Conservation (phyloP, 768 basidiomycete species). For the Clavaria fumosa region DNA sequence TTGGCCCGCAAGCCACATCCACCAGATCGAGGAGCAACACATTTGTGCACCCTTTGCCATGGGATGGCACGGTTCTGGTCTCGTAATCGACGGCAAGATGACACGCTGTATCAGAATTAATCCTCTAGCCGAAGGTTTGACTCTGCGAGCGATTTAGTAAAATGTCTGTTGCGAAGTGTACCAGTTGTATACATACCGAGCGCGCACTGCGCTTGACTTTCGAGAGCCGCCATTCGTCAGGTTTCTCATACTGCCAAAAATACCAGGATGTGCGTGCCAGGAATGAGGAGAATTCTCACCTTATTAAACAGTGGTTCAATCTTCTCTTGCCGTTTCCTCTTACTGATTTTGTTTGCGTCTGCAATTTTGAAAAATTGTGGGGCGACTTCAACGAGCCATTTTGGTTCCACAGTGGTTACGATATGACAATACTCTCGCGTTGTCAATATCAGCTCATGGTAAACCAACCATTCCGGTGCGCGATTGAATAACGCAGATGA, state of each 20-base stretch:
- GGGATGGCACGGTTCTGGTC: too few relatives aligned
- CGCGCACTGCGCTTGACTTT: slow-evolving; percentile 86
- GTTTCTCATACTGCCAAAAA: slow-evolving; percentile 50
- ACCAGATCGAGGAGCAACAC: too few relatives aligned
- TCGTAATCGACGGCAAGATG: too few relatives aligned
- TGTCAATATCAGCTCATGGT: slow-evolving; percentile 91
- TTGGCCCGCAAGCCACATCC: too few relatives aligned
- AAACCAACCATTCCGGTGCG: slow-evolving; percentile 89
- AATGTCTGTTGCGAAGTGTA: too few relatives aligned
- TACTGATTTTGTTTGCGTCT: slow-evolving; percentile 94
- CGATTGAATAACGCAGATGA: slow-evolving; percentile 95
- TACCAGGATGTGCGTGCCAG: neutral
- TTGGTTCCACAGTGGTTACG: slow-evolving; percentile 91
- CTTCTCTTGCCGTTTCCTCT: slow-evolving; percentile 91
- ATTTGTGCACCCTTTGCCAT: too few relatives aligned
- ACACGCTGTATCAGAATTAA: too few relatives aligned
- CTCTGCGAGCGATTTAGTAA: slow-evolving; percentile 35
- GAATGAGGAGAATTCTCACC: slow-evolving; percentile 1
- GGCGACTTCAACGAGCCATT: slow-evolving; percentile 96
- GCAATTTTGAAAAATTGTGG: slow-evolving; percentile 99
- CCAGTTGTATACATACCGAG: slow-evolving; percentile 54
- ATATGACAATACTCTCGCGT: slow-evolving; percentile 92
- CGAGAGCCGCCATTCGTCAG: slow-evolving; percentile 88
- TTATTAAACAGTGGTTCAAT: slow-evolving; percentile 94
- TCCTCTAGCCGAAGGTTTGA: slow-evolving; percentile 83